Percentiles rank a stretch among this genome's conserved stretches.
Conservation (phyloP, 768 basidiomycete species). For the Neoboletus brunneissimus region DNA sequence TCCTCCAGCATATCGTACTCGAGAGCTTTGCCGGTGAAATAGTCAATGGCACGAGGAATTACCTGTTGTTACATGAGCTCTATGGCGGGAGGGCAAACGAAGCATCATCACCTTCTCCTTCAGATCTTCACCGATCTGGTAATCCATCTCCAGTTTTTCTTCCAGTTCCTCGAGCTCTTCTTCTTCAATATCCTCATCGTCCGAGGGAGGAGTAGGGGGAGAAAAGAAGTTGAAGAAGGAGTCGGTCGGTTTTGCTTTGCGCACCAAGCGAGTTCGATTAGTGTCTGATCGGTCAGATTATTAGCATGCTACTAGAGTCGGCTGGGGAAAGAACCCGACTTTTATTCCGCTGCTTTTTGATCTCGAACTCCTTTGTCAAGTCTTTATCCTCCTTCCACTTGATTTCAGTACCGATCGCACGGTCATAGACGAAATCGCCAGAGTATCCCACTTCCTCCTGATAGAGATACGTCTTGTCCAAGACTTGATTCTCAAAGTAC, state of each 20-base stretch:
- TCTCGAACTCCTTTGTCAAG: slow-evolving; percentile 95
- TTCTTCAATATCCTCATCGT: slow-evolving; percentile 72
- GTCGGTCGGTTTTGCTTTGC: slow-evolving; percentile 86
- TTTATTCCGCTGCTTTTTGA: slow-evolving; percentile 99
- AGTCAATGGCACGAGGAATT: slow-evolving; percentile 93
- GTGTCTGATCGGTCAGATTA: slow-evolving; percentile 50
- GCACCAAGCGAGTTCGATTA: slow-evolving; percentile 76
- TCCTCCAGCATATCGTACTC: slow-evolving; percentile 67
- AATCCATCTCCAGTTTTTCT: slow-evolving; percentile 92
- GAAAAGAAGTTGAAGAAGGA: slow-evolving; percentile 99
- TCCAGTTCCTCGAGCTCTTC: slow-evolving; percentile 90
- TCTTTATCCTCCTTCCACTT: slow-evolving; percentile 99
- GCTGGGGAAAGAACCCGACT: slow-evolving; percentile 45
- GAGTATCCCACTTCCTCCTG: slow-evolving; percentile 90
- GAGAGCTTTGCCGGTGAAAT: slow-evolving; percentile 95
- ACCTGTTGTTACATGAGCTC: slow-evolving; percentile 49
- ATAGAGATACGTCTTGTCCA: slow-evolving; percentile 95
- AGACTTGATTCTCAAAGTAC: slow-evolving; percentile 78
- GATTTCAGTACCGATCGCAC: slow-evolving; percentile 87
- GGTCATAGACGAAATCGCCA: slow-evolving; percentile 96
- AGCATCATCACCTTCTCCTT: slow-evolving; percentile 79
- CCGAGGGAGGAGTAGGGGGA: slow-evolving; percentile 70
- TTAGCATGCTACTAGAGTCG: not conserved
- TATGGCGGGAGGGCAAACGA: not conserved
- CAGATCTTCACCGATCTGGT: slow-evolving; percentile 97